phyloP scores from a whole-genome alignment of 306 rosid genomes.

The Vigna angularis region DNA sequence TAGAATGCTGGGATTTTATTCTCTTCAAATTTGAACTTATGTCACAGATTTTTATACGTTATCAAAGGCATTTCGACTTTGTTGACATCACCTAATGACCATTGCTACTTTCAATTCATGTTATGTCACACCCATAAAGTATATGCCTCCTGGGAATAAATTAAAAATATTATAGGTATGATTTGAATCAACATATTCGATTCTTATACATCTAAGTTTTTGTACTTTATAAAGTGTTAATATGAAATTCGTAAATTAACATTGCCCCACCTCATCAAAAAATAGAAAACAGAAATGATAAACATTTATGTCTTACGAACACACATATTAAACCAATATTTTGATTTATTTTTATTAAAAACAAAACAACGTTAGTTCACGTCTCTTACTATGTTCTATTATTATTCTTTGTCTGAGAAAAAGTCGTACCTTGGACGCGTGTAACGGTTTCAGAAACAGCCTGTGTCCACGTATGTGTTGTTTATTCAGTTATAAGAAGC shows the following conservation, averaged over 20 bases:
- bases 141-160: not conserved
- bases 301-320: too few relatives aligned
- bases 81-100: constrained; percentile 10
- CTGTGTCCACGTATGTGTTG: too few relatives aligned
- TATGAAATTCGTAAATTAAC: not conserved
- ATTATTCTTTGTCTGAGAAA: too few relatives aligned
- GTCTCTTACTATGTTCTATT: too few relatives aligned
- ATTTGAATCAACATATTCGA: constrained; percentile 3
- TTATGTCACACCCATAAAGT: not conserved
- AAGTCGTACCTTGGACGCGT: too few relatives aligned
- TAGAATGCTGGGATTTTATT: constrained; percentile 4
- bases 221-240: not conserved
- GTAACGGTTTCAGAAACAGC: too few relatives aligned
- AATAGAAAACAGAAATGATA: too few relatives aligned
- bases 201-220: not conserved
- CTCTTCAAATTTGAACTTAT: not conserved
- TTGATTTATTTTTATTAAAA: too few relatives aligned
- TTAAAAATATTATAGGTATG: not conserved
- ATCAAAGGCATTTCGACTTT: not conserved
- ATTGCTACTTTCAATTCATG: not conserved
- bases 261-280: too few relatives aligned
- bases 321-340: too few relatives aligned
- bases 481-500: too few relatives aligned
- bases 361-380: too few relatives aligned
- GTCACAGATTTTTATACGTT: not conserved